Evolutionary conservation across 352 stramenopile species (phyloP), one percentile per base, ranked within the genome.

Genomic region (Phytophthora fragariae): DNA sequence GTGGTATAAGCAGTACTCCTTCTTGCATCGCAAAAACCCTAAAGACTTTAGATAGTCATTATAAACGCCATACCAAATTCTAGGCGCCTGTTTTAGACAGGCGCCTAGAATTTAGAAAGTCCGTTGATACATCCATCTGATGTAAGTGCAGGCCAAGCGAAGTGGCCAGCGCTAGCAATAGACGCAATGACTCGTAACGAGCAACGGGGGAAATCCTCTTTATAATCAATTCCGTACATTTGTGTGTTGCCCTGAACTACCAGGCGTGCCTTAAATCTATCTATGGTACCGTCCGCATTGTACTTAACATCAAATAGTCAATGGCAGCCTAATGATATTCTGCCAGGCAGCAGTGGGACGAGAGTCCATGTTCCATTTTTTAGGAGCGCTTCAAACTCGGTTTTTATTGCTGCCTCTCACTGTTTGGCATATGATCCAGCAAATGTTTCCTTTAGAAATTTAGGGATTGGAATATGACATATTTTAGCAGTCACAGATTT

Each of bases 151-250:
- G 12, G 11, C 14, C 57, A 24, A 50, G 27, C 29, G 65, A 57
- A 11, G 57, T 58, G 17, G 49, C 47, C 15, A 67, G 3, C 1
- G 47, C 37, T 11, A 72, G 27, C 6, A 52, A 9, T 10, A 72
- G 37, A 1, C 65, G 29, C 5, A 71, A 19, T 1, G 55, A 71
- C 17, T 65, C 33, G 54, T 65, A 71, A 3, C 57, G 17, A 10
- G 57, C 47, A 11, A 67, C 65, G 65, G 57, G 7, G 29, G 24
- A 47, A 72, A 62, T 0, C 24, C 14, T 67, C 47, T 41, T 62
- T 35, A 61, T 57, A 67, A 19, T 67, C 57, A 62, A 72, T 67
- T 9, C 65, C 65, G 56, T 72, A 57, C 1, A 33, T 33, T 50
- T 72, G 57, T 0, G 47, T 66, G 17, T 50, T 50, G 17, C 44